phyloP scores from a whole-genome alignment of 169 alveolate species.

The Perkinsus marinus region DNA sequence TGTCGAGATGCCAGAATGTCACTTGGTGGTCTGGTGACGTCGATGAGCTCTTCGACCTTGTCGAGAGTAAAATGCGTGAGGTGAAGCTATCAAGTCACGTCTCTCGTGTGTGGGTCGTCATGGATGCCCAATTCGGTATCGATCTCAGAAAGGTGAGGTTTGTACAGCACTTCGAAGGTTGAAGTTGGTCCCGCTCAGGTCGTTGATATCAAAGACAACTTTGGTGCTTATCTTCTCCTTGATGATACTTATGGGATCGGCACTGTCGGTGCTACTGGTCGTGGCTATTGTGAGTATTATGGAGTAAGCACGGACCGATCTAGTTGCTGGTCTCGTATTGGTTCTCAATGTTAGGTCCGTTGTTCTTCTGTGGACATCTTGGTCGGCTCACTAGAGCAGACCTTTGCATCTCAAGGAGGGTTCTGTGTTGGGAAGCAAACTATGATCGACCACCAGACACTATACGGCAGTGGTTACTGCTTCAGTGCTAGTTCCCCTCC shows the following conservation, averaged over 20 bases:
- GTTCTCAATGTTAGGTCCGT: background rate
- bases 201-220: background rate
- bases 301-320: background rate
- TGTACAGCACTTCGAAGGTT: no score
- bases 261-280: background rate
- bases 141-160: background rate
- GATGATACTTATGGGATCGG: slow-evolving; percentile 2
- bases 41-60: background rate
- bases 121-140: background rate
- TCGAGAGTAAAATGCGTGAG: background rate
- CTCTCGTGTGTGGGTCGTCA: background rate
- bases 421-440: slow-evolving; percentile 5
- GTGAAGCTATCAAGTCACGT: background rate
- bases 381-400: background rate
- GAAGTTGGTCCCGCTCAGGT: background rate
- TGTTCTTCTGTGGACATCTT: background rate
- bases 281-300: background rate
- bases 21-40: background rate
- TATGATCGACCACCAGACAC: background rate
- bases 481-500: slow-evolving; percentile 5
- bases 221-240: background rate
- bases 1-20: background rate
- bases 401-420: background rate
- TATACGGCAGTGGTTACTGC: slow-evolving; percentile 2
- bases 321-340: background rate